These are phyloP conservation scores for Kokia cookei DNA, from an alignment of 441 rosid genomes.

Conservation along the genomic window DNA sequence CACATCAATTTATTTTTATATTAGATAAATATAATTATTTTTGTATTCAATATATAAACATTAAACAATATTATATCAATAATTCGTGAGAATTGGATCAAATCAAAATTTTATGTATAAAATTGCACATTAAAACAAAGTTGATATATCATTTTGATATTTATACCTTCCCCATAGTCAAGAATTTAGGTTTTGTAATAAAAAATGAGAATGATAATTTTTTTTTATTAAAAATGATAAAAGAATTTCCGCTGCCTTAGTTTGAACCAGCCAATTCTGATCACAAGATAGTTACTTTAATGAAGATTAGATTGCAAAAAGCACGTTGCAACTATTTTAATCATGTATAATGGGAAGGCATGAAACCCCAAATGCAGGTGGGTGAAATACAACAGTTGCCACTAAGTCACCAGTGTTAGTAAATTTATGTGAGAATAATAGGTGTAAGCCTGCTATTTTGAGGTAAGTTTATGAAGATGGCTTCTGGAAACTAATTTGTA, in stretches of 20 bases:
- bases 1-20: no score
- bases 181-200: not conserved
- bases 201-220: no score
- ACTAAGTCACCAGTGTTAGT: not conserved
- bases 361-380: not conserved
- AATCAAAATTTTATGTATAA: no score
- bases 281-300: not conserved
- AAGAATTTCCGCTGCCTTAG: not conserved
- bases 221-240: not conserved
- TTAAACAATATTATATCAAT: no score
- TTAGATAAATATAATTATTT: no score
- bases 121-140: no score
- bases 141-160: no score
- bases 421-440: not conserved
- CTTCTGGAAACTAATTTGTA: no score
- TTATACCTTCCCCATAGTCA: not conserved
- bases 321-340: not conserved
- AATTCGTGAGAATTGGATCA: no score
- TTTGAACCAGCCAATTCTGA: not conserved
- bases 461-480: not conserved
- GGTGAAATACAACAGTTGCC: not conserved
- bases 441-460: not conserved
- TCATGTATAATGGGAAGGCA: not conserved
- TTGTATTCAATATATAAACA: no score
- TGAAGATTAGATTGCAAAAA: not conserved